phyloP scores from a whole-genome alignment of 1,284 basidiomycete genomes.

The Amylostereum areolatum region DNA sequence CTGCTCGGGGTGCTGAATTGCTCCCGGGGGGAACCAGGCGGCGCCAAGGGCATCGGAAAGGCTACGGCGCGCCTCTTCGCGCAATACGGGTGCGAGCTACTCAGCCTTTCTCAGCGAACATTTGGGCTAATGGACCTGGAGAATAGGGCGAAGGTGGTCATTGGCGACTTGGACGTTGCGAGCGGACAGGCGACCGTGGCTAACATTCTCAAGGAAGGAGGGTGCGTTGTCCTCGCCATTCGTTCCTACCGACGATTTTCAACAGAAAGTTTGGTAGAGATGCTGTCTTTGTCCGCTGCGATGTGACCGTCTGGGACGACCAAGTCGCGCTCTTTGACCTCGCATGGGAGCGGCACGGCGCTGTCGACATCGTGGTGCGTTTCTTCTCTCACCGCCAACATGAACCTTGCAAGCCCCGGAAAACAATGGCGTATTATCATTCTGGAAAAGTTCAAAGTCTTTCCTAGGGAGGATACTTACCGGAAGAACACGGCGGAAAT shows the following conservation, averaged over 20 bases:
- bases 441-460: not conserved
- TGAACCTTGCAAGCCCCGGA: not conserved
- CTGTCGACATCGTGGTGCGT: constrained; percentile 46
- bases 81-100: constrained; percentile 34
- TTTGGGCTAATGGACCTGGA: not conserved
- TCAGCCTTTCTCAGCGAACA: not conserved
- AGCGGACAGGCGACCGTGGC: constrained; percentile 34
- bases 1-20: not conserved
- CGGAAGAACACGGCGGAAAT: no score
- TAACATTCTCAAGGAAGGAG: constrained; percentile 36
- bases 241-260: no score
- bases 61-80: constrained; percentile 41
- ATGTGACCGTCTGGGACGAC: constrained; percentile 52
- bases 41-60: constrained; percentile 51
- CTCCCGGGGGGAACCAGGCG: constrained; percentile 31
- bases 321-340: constrained; percentile 48
- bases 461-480: no score
- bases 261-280: no score
- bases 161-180: constrained; percentile 42
- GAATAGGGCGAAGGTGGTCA: constrained; percentile 47
- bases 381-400: not conserved
- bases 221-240: constrained; percentile 29
- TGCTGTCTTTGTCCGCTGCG: constrained; percentile 37
- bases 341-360: constrained; percentile 37
- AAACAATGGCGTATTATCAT: no score